Evolutionary conservation across 2,329 filamentous ascomycete genomes (phyloP).

Genomic region (Calonectria hawksworthii): DNA sequence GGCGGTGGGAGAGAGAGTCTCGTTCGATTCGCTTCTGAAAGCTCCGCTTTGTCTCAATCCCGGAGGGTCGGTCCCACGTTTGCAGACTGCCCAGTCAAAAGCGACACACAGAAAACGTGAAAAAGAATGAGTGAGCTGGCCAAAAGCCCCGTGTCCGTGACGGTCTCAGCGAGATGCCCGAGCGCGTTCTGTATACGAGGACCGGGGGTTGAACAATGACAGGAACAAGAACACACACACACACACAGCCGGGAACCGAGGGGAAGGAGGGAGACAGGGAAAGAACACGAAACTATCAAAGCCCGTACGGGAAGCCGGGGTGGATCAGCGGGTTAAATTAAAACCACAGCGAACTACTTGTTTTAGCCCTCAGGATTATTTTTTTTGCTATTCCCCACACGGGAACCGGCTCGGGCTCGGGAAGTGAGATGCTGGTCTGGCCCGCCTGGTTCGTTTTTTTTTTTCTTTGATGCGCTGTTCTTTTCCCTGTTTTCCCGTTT

Average conservation of each 20-base stretch:
- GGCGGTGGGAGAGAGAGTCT: conserved; percentile 26
- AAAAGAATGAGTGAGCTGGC: not conserved
- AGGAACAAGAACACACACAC: not conserved
- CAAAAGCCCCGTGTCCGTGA: not conserved
- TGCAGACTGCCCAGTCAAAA: conserved; percentile 3
- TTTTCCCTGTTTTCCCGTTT: conserved; percentile 4
- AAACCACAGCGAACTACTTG: not conserved
- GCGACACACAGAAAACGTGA: not conserved
- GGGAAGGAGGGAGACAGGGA: not conserved
- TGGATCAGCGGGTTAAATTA: conserved; percentile 11
- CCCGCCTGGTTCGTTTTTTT: not conserved
- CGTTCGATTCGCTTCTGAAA: conserved; percentile 28
- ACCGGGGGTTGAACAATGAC: not conserved
- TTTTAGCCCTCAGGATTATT: not conserved
- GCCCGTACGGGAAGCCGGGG: not conserved
- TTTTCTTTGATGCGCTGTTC: conserved; percentile 7
- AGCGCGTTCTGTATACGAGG: not conserved
- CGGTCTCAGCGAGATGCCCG: not conserved
- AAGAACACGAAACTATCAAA: conserved; percentile 11
- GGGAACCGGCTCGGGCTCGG: conserved; percentile 6
- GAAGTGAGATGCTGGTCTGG: not conserved
- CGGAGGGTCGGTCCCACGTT: conserved; percentile 14
- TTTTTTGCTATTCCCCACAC: conserved; percentile 3
- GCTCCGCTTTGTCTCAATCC: conserved; percentile 31
- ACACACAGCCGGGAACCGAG: not conserved